Conservation (phyloP, 768 basidiomycete genomes). For the Stropharia rugosoannulata region DNA sequence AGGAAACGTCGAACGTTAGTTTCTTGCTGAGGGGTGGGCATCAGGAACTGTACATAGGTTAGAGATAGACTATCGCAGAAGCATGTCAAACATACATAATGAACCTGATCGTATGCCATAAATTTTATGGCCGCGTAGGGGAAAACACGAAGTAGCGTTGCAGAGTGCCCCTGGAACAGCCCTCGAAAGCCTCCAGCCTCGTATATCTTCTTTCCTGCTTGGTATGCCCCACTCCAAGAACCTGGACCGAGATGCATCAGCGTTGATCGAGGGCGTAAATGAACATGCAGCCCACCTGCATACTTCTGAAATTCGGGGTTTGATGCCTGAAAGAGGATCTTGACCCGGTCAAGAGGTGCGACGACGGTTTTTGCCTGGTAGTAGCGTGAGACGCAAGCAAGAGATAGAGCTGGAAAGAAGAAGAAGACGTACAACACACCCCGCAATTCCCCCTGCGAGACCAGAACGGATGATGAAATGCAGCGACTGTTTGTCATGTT, state of each 20-base stretch:
- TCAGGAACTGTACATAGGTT: conserved; percentile 59
- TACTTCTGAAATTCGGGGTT: conserved; percentile 95
- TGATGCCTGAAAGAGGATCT: conserved; percentile 97
- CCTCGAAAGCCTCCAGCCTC: conserved; percentile 68
- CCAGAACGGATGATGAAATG: conserved; percentile 76
- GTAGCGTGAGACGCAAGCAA: conserved; percentile 11
- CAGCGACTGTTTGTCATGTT: conserved; percentile 53
- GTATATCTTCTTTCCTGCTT: conserved; percentile 76
- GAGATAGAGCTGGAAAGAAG: conserved; percentile 6
- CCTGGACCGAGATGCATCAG: conserved; percentile 44
- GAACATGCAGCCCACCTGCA: conserved; percentile 56
- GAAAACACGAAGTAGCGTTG: conserved; percentile 90
- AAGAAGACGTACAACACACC: conserved; percentile 74
- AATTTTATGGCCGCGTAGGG: conserved; percentile 98
- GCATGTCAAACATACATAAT: conserved; percentile 49
- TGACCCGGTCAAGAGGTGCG: conserved; percentile 95
- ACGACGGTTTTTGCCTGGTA: conserved; percentile 91
- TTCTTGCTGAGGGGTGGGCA: conserved; percentile 79
- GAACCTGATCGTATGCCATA: conserved; percentile 91
- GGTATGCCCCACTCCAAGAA: conserved; percentile 81
- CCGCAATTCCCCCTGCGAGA: conserved; percentile 90
- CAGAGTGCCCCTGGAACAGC: conserved; percentile 93
- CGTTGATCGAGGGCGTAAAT: background rate
- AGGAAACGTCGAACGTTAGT: conserved; percentile 79
- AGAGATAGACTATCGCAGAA: background rate